Base-by-base conservation (phyloP, 306 rosid species). In the Neltuma alba region DNA sequence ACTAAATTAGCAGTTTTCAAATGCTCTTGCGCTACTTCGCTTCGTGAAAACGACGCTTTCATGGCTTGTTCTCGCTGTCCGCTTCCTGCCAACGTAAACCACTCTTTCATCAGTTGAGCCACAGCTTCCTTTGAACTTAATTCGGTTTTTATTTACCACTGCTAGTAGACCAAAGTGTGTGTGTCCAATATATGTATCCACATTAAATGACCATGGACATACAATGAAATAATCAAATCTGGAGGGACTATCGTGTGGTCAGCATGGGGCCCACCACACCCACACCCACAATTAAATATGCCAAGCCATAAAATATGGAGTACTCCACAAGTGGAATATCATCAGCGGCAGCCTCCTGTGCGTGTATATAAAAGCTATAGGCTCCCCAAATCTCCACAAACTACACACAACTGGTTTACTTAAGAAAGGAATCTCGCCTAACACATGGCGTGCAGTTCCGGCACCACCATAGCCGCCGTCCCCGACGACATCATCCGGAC, bases 401-500 rank as follows among this genome's bases (percentile, higher is more conserved):
- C 14, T 0, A 7, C 1, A 25, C 63, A 10, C 63, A 6, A 25
- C 16, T 1, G 0, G 4, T 11, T 25, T n/a, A n/a, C n/a, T n/a
- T 57, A 27, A 23, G 36, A 12, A 11, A 58, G 18, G 9, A 58
- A 27, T 58, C 65, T 58, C n/a, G n/a, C 65, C 34, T 25, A 13
- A 12, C 25, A 27, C 20, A 84, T 87, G 90, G 72, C 69, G 38
- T 45, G 8, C 52, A 38, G 72, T 1, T 7, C 54, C 25, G 20
- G 70, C 75, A 66, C 87, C 69, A 54, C 86, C 9, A 75, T 94
- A 80, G 83, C 92, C 38, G 80, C 80, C 85, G 48, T 92, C 42
- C 97, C 87, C 28, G 74, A 85, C 0, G 97, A 94, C 69, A 44
- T 94, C 2, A 83, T 94, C 6, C 86, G 75, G 76, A 73, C 92